Evolutionary conservation across 345 rosid species (phyloP).

Genomic region (Eucalyptus marginata): DNA sequence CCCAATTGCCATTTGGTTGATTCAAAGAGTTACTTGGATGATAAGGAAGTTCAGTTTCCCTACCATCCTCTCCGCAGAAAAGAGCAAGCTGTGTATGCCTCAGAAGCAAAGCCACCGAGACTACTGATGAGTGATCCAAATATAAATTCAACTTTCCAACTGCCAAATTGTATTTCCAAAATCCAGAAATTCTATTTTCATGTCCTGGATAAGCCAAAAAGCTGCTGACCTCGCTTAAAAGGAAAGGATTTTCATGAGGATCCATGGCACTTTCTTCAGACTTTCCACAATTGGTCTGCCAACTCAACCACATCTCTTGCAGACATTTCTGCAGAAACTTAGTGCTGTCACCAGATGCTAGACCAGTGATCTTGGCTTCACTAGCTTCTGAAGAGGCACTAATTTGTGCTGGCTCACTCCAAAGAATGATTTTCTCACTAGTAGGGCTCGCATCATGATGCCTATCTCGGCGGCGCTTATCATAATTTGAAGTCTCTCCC

Average conservation of each 20-base stretch:
- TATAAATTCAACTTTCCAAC: conserved; percentile 51
- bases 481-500: conserved; percentile 10
- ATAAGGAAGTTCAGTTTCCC: conserved; percentile 10
- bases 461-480: conserved; percentile 10
- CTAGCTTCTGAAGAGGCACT: conserved; percentile 16
- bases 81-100: conserved; percentile 40
- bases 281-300: conserved; percentile 31
- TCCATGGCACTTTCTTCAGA: conserved; percentile 33
- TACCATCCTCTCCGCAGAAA: conserved; percentile 13
- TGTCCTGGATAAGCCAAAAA: conserved; percentile 28
- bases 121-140: conserved; percentile 39
- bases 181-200: conserved; percentile 29
- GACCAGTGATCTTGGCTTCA: conserved; percentile 8
- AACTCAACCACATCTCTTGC: conserved; percentile 55
- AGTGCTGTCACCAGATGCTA: conserved; percentile 13
- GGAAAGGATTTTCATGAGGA: conserved; percentile 43
- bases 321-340: conserved; percentile 28
- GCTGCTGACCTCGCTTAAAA: conserved; percentile 55
- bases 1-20: conserved; percentile 23
- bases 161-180: conserved; percentile 51
- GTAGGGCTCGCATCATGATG: conserved; percentile 17
- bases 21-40: conserved; percentile 7
- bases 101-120: conserved; percentile 40
- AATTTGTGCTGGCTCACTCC: conserved; percentile 46
- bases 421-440: conserved; percentile 29